A percentile compares a stretch with the other conserved stretches of the same genome.
Evolutionary conservation across 129 eudicot genomes (phyloP).

Genomic region (Flaveria linearis): DNA sequence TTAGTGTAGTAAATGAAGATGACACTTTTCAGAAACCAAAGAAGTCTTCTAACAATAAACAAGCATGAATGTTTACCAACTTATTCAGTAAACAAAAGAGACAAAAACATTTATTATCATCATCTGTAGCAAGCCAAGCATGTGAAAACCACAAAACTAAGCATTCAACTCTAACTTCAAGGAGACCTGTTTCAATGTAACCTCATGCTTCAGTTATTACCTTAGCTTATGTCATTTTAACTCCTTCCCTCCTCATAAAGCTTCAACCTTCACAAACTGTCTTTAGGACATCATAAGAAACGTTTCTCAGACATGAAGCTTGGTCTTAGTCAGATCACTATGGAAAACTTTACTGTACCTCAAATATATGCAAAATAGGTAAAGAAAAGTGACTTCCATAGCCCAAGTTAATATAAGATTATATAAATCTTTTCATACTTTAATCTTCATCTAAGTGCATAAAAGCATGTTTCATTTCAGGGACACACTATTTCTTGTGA

Average conservation of each 20-base stretch:
- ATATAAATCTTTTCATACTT: constrained; percentile 25
- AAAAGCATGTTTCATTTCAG: constrained; percentile 29
- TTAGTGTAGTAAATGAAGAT: constrained; percentile 1
- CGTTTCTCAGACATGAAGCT: constrained; percentile 36
- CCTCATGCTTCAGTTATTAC: constrained; percentile 35
- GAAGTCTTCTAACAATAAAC: constrained; percentile 5
- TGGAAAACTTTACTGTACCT: constrained; percentile 34
- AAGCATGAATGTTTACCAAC: background rate
- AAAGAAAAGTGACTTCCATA: constrained; percentile 30
- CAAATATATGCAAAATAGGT: constrained; percentile 30
- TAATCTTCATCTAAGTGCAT: constrained; percentile 3
- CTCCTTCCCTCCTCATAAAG: constrained; percentile 29
- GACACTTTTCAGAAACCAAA: background rate
- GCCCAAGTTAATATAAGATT: constrained; percentile 28
- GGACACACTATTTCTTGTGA: background rate
- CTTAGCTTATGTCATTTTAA: constrained; percentile 32
- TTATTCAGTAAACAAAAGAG: constrained; percentile 12
- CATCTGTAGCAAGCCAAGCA: constrained; percentile 25
- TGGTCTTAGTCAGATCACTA: constrained; percentile 36
- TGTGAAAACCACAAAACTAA: constrained; percentile 28
- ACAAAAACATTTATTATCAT: background rate
- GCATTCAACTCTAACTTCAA: constrained; percentile 31
- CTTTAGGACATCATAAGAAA: constrained; percentile 35
- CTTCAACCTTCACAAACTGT: constrained; percentile 37
- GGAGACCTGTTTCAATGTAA: constrained; percentile 33